Evolutionary conservation across 495 filamentous ascomycete genomes (phyloP).

Genomic region (Bombardia bombarda): DNA sequence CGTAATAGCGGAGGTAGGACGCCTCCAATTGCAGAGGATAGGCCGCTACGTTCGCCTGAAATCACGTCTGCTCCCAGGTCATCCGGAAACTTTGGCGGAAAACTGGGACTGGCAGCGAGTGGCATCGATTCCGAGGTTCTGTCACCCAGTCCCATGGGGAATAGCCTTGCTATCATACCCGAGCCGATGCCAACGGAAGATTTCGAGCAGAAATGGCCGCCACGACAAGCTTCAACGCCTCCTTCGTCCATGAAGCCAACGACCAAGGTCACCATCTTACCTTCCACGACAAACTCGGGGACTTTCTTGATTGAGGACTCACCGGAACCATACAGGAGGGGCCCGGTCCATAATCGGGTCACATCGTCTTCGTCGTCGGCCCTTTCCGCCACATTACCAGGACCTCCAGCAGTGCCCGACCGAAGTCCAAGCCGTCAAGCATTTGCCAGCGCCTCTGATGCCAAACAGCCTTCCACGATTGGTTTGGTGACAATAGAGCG

Average conservation of each 20-base stretch:
- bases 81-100: conserved; percentile 8
- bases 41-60: conserved; percentile 10
- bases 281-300: conserved; percentile 14
- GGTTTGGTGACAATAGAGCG: conserved; percentile 25
- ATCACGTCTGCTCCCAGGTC: conserved; percentile 11
- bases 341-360: conserved; percentile 6
- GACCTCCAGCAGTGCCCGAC: conserved; percentile 30
- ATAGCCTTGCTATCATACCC: conserved; percentile 7
- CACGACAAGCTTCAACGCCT: conserved; percentile 5
- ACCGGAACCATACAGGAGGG: conserved; percentile 13
- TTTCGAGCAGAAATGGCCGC: neutral
- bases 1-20: conserved; percentile 29
- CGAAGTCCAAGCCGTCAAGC: conserved; percentile 27
- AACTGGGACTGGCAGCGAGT: conserved; percentile 15
- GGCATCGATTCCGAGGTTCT: conserved; percentile 30
- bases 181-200: conserved; percentile 5
- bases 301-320: conserved; percentile 23
- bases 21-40: conserved; percentile 33
- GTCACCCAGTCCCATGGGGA: conserved; percentile 10
- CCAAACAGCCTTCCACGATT: conserved; percentile 22
- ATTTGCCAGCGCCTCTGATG: conserved; percentile 12
- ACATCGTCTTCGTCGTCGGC: conserved; percentile 1
- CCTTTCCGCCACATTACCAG: conserved; percentile 3
- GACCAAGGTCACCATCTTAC: conserved; percentile 29
- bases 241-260: conserved; percentile 14